Evolutionary conservation across 2,329 filamentous ascomycete species (phyloP), one percentile per base, ranked within the genome.

Genomic region (Aspergillus pseudoterreus): DNA sequence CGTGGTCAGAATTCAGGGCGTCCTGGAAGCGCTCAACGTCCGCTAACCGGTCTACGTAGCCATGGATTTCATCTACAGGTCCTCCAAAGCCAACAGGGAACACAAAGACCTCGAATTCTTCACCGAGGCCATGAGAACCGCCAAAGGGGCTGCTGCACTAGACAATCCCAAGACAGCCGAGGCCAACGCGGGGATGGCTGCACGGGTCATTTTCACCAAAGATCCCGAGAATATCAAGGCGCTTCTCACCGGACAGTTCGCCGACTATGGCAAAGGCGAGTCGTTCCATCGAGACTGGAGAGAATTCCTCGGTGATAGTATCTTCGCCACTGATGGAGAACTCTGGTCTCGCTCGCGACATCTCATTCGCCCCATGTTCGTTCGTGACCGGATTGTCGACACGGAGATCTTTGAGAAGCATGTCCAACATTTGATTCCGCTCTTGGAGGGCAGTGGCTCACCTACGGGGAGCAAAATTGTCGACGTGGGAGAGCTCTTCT

Each of bases 151-250:
- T 9, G 67, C 73, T 44, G 17, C 49, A 11, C 45, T 55, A 1
- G 43, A 51, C 1, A 55, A 58, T 30, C 53, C 48, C 36, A 65
- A 64, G 49, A 69, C 66, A 1, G 63, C 60, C 10, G 65, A 69
- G 43, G 45, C 67, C 14, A 61, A 66, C 39, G 57, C 63, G 5
- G 66, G 66, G 2, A 52, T 69, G 24, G 64, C 63, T 5, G 61
- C 57, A 12, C 82, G 88, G n/a, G 69, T 86, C 19, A 69, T 95
- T 53, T 79, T 94, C 63, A 96, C 92, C 0, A 82, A 82, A 4
- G 90, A 96, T 59, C 87, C 88, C 0, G 90, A 95, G 63, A 96
- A 96, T 66, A 87, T 95, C 75, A 95, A 96, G 70, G 89, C 92
- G 5, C 80, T 96, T 19, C 77, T 96, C n/a, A 88, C 91, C 0